Percentiles rank a stretch among this genome's conserved stretches.
Evolutionary conservation across 2,329 filamentous ascomycete genomes (phyloP).

Genomic region (Emericellopsis atlantica): DNA sequence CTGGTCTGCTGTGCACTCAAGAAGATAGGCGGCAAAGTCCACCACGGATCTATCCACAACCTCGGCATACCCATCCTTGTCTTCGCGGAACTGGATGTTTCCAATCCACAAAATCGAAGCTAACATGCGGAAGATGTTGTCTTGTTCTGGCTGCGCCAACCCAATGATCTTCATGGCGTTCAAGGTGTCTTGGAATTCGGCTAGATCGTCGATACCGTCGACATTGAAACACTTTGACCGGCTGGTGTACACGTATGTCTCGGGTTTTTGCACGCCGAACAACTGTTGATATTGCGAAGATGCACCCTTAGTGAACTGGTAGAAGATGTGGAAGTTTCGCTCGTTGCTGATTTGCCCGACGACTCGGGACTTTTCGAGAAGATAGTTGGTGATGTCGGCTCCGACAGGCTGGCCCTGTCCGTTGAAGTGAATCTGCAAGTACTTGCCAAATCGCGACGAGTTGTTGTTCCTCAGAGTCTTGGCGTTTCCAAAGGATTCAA

Average conservation of each 20-base stretch:
- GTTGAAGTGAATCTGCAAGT: conserved; percentile 96
- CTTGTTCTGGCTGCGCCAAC: conserved; percentile 75
- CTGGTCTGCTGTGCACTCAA: conserved; percentile 73
- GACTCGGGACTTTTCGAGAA: conserved; percentile 89
- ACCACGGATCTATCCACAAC: conserved; percentile 85
- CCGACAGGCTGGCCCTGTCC: conserved; percentile 80
- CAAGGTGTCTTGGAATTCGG: conserved; percentile 81
- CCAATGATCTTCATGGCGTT: conserved; percentile 95
- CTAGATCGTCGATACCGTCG: conserved; percentile 80
- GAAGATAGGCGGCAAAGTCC: conserved; percentile 84
- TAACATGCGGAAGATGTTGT: conserved; percentile 93
- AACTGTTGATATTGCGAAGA: conserved; percentile 73
- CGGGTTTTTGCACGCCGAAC: conserved; percentile 85
- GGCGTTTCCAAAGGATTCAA: conserved; percentile 96
- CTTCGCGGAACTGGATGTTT: conserved; percentile 83
- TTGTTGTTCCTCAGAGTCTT: conserved; percentile 99
- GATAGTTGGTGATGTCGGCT: conserved; percentile 95
- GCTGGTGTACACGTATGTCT: conserved; percentile 89
- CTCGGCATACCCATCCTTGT: conserved; percentile 76
- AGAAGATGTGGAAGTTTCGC: conserved; percentile 98
- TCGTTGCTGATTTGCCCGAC: conserved; percentile 92
- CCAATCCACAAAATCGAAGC: conserved; percentile 87
- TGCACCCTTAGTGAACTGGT: conserved; percentile 94
- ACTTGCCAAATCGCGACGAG: conserved; percentile 96
- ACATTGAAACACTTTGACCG: conserved; percentile 92